Evolutionary conservation across 1,284 basidiomycete genomes (phyloP).

Genomic region (Apiotrichum gracile): DNA sequence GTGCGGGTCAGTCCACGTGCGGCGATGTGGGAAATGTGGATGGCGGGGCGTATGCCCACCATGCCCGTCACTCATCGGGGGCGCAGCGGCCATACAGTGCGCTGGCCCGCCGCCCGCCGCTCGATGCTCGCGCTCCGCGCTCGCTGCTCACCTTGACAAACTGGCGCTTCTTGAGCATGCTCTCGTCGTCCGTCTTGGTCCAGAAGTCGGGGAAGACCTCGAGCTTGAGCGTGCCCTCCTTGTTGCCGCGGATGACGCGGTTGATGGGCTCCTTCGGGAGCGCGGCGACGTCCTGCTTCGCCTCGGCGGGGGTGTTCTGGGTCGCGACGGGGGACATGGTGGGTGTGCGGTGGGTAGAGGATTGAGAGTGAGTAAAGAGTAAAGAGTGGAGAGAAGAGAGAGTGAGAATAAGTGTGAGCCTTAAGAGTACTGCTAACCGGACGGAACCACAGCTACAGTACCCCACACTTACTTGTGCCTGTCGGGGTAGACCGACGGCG

Average conservation of each 20-base stretch:
- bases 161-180: constrained; percentile 29
- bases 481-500: too few species aligned
- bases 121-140: too few species aligned
- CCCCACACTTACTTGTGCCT: too few species aligned
- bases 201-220: constrained; percentile 26
- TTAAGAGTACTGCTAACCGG: too few species aligned
- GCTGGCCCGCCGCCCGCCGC: too few species aligned
- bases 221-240: constrained; percentile 29
- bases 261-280: constrained; percentile 27
- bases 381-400: neutral
- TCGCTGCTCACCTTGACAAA: constrained; percentile 26
- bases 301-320: neutral
- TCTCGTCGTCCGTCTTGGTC: constrained; percentile 25
- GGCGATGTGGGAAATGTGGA: neutral
- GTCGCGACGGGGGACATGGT: constrained; percentile 7
- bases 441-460: too few species aligned
- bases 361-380: too few species aligned
- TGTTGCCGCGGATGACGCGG: constrained; percentile 33
- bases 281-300: constrained; percentile 18
- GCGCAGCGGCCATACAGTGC: too few species aligned
- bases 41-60: neutral
- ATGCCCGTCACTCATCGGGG: too few species aligned
- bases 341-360: neutral
- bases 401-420: too few species aligned
- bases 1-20: too few species aligned